Conservation (phyloP, 352 stramenopile genomes). For the Globisporangium okanoganense region DNA sequence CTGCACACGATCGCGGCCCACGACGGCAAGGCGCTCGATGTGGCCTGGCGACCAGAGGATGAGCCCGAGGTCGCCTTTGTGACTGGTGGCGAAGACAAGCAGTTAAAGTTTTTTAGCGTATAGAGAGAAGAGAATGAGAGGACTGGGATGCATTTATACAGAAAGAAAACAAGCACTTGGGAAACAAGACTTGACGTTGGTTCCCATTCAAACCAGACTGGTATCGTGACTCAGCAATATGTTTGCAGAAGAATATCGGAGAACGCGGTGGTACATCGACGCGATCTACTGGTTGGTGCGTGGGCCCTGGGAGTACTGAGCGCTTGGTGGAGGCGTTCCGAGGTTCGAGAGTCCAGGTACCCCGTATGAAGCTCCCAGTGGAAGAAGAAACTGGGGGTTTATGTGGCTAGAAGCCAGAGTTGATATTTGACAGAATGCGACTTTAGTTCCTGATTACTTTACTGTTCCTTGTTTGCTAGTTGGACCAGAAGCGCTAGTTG, state of each 20-base stretch:
- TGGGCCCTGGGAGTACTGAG: no score
- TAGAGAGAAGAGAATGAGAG: slow-evolving; percentile 28
- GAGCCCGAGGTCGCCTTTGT: slow-evolving; percentile 46
- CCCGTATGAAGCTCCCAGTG: no score
- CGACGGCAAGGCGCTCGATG: slow-evolving; percentile 62
- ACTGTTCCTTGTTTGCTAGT: no score
- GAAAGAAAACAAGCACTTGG: no score
- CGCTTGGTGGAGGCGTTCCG: slow-evolving; percentile 35
- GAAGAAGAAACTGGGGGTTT: no score
- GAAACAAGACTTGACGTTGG: no score
- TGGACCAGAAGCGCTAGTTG: no score
- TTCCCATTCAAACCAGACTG: no score
- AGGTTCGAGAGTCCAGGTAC: no score
- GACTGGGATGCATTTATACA: slow-evolving; percentile 6
- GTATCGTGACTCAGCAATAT: no score
- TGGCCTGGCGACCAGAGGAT: slow-evolving; percentile 52
- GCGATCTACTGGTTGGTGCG: slow-evolving; percentile 73
- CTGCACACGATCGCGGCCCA: slow-evolving; percentile 75
- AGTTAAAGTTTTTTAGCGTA: slow-evolving; percentile 84
- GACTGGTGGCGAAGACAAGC: slow-evolving; percentile 81
- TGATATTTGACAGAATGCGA: background rate
- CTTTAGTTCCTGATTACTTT: no score
- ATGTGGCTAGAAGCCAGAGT: no score
- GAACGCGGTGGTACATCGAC: slow-evolving; percentile 21
- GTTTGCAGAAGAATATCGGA: slow-evolving; percentile 43